Evolutionary conservation across 371 early-diverging fungal species (phyloP).

Genomic region (Lichtheimia hyalospora): DNA sequence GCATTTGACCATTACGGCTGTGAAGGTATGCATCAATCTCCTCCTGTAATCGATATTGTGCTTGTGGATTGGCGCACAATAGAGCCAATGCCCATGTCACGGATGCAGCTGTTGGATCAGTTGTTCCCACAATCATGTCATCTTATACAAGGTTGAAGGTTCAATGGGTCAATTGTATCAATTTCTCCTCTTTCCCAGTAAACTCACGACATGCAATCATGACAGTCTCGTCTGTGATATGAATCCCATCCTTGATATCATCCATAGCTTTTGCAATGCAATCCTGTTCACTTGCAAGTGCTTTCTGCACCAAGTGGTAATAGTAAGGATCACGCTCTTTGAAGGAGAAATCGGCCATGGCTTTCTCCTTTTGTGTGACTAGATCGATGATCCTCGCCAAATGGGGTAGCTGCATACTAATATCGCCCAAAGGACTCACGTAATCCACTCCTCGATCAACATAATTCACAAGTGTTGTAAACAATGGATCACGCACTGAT

Average conservation of each 20-base stretch:
- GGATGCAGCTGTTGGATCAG: slow-evolving; percentile 14
- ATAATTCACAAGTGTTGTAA: slow-evolving; percentile 2
- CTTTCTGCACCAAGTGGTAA: slow-evolving; percentile 1
- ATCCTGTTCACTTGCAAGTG: neutral
- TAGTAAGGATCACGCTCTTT: slow-evolving; percentile 3
- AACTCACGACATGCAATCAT: neutral
- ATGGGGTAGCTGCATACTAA: slow-evolving; percentile 13
- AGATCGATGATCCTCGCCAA: no score
- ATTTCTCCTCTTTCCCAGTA: no score
- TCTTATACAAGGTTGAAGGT: neutral
- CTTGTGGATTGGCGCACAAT: slow-evolving; percentile 13
- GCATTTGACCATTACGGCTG: slow-evolving; percentile 7
- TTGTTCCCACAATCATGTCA: slow-evolving; percentile 14
- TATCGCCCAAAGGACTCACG: slow-evolving; percentile 7
- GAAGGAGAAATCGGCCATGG: slow-evolving; percentile 2
- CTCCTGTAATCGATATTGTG: slow-evolving; percentile 9
- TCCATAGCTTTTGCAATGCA: neutral
- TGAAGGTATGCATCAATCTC: slow-evolving; percentile 16
- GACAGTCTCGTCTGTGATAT: neutral
- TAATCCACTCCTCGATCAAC: slow-evolving; percentile 3
- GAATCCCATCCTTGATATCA: no score
- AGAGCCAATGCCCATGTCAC: slow-evolving; percentile 13
- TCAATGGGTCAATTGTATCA: no score
- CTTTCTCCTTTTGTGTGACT: neutral
- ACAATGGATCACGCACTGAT: slow-evolving; percentile 13